Percentiles rank a stretch among this genome's conserved stretches.
phyloP scores from a whole-genome alignment of 805 yeast species.

The Wickerhamiella azyma region DNA sequence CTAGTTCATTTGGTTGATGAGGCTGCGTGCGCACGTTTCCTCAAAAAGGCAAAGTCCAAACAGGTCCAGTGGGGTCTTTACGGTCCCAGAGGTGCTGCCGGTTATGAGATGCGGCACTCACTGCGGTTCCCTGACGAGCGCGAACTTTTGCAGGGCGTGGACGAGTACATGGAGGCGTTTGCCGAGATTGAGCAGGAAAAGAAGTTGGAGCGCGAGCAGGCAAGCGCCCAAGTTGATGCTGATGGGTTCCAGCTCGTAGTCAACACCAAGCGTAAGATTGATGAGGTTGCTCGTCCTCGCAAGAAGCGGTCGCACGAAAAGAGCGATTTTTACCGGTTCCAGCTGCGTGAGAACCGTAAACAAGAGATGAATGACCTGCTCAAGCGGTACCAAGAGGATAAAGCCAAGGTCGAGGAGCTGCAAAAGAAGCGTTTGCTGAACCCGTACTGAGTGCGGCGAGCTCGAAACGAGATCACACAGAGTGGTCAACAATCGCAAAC shows the following conservation, averaged over 20 bases:
- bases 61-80: conserved; percentile 24
- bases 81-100: conserved; percentile 31
- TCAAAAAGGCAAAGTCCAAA: conserved; percentile 42
- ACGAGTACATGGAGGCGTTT: conserved; percentile 50
- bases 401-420: conserved; percentile 66
- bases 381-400: conserved; percentile 77
- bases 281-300: conserved; percentile 24
- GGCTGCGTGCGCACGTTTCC: conserved; percentile 49
- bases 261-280: conserved; percentile 65
- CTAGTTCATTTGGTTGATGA: conserved; percentile 63
- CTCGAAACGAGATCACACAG: too few relatives aligned
- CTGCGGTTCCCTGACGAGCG: conserved; percentile 32
- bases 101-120: conserved; percentile 27
- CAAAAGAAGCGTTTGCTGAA: conserved; percentile 70
- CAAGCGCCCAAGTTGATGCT: conserved; percentile 57
- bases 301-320: conserved; percentile 63
- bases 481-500: too few relatives aligned
- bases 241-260: conserved; percentile 92
- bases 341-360: conserved; percentile 85
- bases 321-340: conserved; percentile 89
- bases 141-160: conserved; percentile 41
- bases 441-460: conserved; percentile 46
- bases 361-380: conserved; percentile 80
- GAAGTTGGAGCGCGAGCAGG: conserved; percentile 16
- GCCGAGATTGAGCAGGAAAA: conserved; percentile 45